Base-by-base conservation (phyloP, 208 protist species). In the Trypanosoma caninum region DNA sequence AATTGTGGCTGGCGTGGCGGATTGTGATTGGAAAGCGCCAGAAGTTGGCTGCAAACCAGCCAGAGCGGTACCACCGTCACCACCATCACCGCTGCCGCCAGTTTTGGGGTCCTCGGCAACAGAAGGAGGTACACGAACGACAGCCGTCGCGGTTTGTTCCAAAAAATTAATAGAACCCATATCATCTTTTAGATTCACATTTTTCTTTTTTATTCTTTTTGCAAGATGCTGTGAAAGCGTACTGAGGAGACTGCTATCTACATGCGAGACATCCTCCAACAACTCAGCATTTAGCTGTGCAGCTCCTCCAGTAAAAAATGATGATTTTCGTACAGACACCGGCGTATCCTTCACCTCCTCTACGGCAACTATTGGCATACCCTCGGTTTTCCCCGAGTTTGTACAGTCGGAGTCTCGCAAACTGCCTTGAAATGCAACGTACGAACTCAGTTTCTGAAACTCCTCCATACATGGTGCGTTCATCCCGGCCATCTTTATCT, bases 191-290 rank as follows among this genome's bases (percentile, higher is more conserved):
- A 4, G 63, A 27, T 35, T 40, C 27, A n/a, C n/a, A 6, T 38
- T 20, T 41, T 13, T 9, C 20, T 34, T 48, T 44, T 31, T 1
- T 18, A 31, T 3, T 22, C 7, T 40, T 30, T 50, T 64, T 18
- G 14, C 42, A 2, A 93, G 62, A 54, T 93, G 82, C 65, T 89
- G 82, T n/a, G 85, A 93, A 10, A 89, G 74, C 14, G 85, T 93
- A 59, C 85, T 93, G 67, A 93, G 87, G 41, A 80, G 62, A 56
- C 82, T 93, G 71, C 82, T 89, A 20, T 25, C 56, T 23, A 18
- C 25, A 9, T 16, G 42, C 23, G 63, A 63, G 35, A 38, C 27
- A n/a, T 25, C 7, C 25, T 57, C 53, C 0, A 57, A 23, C 1
- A 10, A 2, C 40, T 59, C 54, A n/a, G 22, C n/a, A n/a, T n/a